These are phyloP conservation scores for Sugiyamaella smithiae DNA, from an alignment of 805 yeast genomes.

Conservation along the genomic window DNA sequence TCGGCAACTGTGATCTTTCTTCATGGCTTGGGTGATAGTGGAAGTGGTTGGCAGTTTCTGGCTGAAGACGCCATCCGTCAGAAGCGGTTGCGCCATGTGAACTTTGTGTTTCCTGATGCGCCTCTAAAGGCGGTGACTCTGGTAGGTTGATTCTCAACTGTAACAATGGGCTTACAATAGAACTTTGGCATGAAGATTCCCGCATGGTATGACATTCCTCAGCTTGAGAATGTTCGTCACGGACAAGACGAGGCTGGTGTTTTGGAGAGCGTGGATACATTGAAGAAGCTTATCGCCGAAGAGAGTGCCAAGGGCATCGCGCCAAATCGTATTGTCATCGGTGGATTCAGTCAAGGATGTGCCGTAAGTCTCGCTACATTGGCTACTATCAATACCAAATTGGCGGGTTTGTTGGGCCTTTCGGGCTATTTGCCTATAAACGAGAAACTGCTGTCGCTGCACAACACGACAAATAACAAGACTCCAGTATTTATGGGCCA, in stretches of 20 bases:
- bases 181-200: conserved; percentile 69
- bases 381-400: conserved; percentile 39
- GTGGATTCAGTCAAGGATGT: conserved; percentile 96
- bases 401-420: conserved; percentile 75
- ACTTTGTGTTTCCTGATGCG: conserved; percentile 89
- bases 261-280: conserved; percentile 29
- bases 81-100: conserved; percentile 50
- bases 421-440: conserved; percentile 64
- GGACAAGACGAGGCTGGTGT: conserved; percentile 41
- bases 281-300: conserved; percentile 31
- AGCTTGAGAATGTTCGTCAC: conserved; percentile 31
- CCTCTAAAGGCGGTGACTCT: conserved; percentile 68
- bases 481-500: conserved; percentile 89
- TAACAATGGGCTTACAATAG: conserved; percentile 7
- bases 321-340: conserved; percentile 64
- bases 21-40: conserved; percentile 93
- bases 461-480: conserved; percentile 44
- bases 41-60: conserved; percentile 83
- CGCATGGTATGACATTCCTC: conserved; percentile 80
- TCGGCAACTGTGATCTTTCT: conserved; percentile 69
- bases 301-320: conserved; percentile 37
- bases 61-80: conserved; percentile 53
- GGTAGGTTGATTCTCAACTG: conserved; percentile 22
- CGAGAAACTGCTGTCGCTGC: conserved; percentile 19
- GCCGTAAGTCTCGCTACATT: conserved; percentile 55